Base-by-base conservation (phyloP, 176 grass and related monocot species). In the Thinopyrum elongatum region DNA sequence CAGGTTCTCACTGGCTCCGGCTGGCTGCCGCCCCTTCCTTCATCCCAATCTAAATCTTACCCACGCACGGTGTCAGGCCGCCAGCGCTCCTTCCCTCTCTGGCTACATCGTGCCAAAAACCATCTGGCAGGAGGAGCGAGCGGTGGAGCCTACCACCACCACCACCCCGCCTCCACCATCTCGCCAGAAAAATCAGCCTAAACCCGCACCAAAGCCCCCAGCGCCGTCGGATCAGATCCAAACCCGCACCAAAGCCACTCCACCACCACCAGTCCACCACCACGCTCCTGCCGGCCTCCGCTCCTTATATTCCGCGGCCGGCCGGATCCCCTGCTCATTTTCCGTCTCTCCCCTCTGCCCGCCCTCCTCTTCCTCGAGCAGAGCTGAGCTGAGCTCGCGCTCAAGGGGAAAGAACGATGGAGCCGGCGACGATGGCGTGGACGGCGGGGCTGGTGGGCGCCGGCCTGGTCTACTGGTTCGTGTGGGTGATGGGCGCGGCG, bases 401-500 rank as follows among this genome's bases (percentile, higher is more conserved):
- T 46, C 44, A 3, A 0, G 46, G 47, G 47, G 47, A 51, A 16
- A 0, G 16, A 51, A 2, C 1, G 14, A 98, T 98, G 96, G 96
- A 98, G 91, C 66, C 66, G 68, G 65, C 91, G 69, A 89, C 96
- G 62, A 78, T 88, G 83, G 90, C 88, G 42, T 98, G 93, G 96
- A 95, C 96, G 61, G 96, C 88, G 35, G 96, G 65, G 22, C 81
- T 89, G 27, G 88, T 65, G 4, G 91, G 82, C 1, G 12, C 65
- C 4, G 96, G 83, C 8, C 67, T 89, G 6, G 78, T 95, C 9
- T 98, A 98, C 86, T 98, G 96, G 96, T 98, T 98, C 86, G 90
- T 98, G 22, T 95, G 93, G 96, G 96, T 98, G 74, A 98, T 98
- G 96, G 96, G 96, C 8, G 86, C 93, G 41, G 96, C 96, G 81